Base-by-base conservation (phyloP, 768 basidiomycete species). In the Amylocystis lapponica region DNA sequence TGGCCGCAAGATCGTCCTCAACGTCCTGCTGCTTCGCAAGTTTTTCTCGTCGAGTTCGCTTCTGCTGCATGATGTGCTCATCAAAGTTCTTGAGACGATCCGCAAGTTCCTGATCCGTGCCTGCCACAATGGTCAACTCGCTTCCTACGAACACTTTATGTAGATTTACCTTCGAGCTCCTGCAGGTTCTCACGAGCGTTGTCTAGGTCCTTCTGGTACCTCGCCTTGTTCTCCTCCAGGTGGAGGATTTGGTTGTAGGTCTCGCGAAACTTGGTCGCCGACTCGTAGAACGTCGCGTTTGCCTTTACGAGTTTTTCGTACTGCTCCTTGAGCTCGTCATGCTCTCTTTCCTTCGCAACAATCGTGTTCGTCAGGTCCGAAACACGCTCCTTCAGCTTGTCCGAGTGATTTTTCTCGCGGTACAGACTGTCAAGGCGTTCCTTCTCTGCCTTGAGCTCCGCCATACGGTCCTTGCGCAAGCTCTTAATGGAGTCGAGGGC, bases 371-470 rank as follows among this genome's bases (percentile, higher is more conserved):
- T 80, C 47, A 86, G 66, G 1, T 84, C 81, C 13, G 72, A 61
- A 25, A 87, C 68, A 11, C 84, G 81, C 4, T 63, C 70, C 49
- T 73, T 83, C 27, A 95, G 79, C 59, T 90, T 88, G 57, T 94
- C 90, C 0, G 93, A 78, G 42, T 92, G 86, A 7, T 77, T 71
- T 57, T 96, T 96, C 65, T 97, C 91, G 17, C 75, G 70, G 16
- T 81, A 74, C 16, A 96, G 74, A 13, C 81, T 76, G 31, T 85
- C 74, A 4, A 97, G 72, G 9, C 85, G 79, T 57, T 90, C 95
- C 52, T 87, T 86, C 62, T 99, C 96, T 1, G 87, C 81, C 64
- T 98, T 99, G 45, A 96, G 75, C 43, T 97, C 95, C 1, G 85
- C 78, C 2, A 83, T 73, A 10, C 91, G 83, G 29, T 98, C 96